These are phyloP conservation scores for Aureobasidium vineae DNA, from an alignment of 2,329 filamentous ascomycete species.

Conservation along the genomic window DNA sequence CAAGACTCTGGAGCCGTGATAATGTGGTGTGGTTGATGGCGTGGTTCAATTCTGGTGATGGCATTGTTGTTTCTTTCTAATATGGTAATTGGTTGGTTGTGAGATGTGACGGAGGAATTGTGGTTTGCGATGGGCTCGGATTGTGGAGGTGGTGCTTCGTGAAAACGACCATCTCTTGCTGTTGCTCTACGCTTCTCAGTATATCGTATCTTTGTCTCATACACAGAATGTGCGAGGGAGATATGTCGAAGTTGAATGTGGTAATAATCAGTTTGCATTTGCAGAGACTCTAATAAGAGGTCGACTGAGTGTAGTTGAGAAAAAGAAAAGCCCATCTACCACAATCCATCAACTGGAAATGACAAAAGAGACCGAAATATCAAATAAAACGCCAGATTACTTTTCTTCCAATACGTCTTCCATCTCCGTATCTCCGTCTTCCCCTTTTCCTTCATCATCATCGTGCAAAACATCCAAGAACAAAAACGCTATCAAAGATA, in stretches of 20 bases:
- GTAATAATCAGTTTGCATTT: too few species aligned
- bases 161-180: too few species aligned
- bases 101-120: background rate
- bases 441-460: background rate
- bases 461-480: background rate
- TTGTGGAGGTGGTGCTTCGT: too few species aligned
- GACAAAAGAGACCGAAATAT: background rate
- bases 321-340: background rate
- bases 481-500: conserved; percentile 12
- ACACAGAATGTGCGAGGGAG: too few species aligned
- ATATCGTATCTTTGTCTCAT: too few species aligned
- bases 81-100: too few species aligned
- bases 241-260: background rate
- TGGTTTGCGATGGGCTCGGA: too few species aligned
- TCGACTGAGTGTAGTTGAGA: background rate
- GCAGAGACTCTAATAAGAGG: background rate
- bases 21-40: background rate
- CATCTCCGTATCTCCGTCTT: background rate
- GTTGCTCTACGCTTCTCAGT: too few species aligned
- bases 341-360: background rate
- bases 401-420: background rate
- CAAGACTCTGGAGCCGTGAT: background rate
- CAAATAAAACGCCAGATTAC: conserved; percentile 10
- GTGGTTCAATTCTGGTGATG: background rate
- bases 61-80: background rate